phyloP scores from a whole-genome alignment of 352 stramenopile genomes.

The Globisporangium iwayamae region DNA sequence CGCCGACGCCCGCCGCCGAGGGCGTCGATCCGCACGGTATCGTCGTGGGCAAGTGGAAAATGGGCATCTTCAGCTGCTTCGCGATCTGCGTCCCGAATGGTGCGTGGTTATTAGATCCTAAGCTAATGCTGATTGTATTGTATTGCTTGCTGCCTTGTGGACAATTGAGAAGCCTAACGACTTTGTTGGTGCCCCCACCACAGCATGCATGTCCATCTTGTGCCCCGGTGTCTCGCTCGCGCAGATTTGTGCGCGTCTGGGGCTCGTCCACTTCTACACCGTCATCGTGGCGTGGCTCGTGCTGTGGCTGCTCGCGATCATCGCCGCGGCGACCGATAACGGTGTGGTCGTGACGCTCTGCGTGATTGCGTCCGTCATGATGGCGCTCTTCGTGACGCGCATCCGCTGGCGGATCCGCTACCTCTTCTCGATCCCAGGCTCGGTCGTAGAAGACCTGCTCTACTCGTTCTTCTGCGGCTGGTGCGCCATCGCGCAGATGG shows the following conservation, averaged over 20 bases:
- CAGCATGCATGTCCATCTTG: conserved; percentile 24
- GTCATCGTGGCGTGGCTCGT: conserved; percentile 32
- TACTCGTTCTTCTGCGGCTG: conserved; percentile 34
- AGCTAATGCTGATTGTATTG: too few relatives aligned
- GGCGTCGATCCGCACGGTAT: conserved; percentile 30
- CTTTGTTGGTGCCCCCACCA: neutral
- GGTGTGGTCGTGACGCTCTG: conserved; percentile 29
- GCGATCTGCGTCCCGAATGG: conserved; percentile 24
- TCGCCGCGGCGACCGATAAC: conserved; percentile 23
- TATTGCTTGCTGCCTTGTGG: neutral
- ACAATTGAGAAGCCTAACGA: neutral
- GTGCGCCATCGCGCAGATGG: conserved; percentile 49
- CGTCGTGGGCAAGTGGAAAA: conserved; percentile 31
- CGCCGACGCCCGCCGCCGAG: conserved; percentile 15
- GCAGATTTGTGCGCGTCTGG: conserved; percentile 40
- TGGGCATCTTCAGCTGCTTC: conserved; percentile 21
- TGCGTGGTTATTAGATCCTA: conserved; percentile 5
- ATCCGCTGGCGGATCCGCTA: conserved; percentile 52
- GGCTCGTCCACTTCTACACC: conserved; percentile 32
- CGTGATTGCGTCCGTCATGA: conserved; percentile 29
- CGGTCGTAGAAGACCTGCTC: conserved; percentile 33
- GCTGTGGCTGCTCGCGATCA: conserved; percentile 31
- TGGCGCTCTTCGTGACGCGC: conserved; percentile 32
- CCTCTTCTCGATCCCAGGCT: conserved; percentile 49
- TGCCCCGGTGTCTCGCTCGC: conserved; percentile 37